Evolutionary conservation across 441 rosid species (phyloP).

Genomic region (Macaranga tanarius): DNA sequence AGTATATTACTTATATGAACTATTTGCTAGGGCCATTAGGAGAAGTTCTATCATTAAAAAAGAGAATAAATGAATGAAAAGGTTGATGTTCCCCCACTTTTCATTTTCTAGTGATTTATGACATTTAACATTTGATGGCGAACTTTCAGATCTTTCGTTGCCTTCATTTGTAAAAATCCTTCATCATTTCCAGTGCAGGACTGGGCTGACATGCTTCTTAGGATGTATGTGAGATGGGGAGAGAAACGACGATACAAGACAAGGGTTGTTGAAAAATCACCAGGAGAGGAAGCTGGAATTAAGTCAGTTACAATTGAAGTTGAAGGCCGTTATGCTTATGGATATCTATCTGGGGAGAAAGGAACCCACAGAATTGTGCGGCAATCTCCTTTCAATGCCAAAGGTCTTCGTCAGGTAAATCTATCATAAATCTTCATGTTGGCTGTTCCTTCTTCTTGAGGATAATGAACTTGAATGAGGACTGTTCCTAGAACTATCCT

Average conservation of each 20-base stretch:
- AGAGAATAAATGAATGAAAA: neutral
- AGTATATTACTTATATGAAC: no score
- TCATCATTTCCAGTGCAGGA: slow-evolving; percentile 80
- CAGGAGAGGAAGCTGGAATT: slow-evolving; percentile 97
- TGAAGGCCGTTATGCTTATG: slow-evolving; percentile 88
- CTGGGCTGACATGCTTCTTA: slow-evolving; percentile 97
- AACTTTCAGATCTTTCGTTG: slow-evolving; percentile 7
- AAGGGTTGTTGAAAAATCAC: slow-evolving; percentile 82
- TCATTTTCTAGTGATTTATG: neutral
- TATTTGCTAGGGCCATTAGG: neutral
- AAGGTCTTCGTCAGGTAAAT: slow-evolving; percentile 93
- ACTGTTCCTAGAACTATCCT: neutral
- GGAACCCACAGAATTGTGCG: slow-evolving; percentile 93
- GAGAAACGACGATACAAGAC: slow-evolving; percentile 87
- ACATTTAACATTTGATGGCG: slow-evolving; percentile 5
- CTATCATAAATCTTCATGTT: neutral
- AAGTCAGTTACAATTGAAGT: slow-evolving; percentile 87
- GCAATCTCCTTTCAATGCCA: slow-evolving; percentile 96
- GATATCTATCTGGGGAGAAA: slow-evolving; percentile 90
- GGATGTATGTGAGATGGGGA: slow-evolving; percentile 98
- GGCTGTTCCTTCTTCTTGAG: neutral
- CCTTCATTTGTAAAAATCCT: slow-evolving; percentile 31
- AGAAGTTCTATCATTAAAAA: neutral
- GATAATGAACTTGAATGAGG: neutral
- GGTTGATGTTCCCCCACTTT: neutral